Evolutionary conservation across 768 basidiomycete species (phyloP).

Genomic region (Leccinum arenicola): DNA sequence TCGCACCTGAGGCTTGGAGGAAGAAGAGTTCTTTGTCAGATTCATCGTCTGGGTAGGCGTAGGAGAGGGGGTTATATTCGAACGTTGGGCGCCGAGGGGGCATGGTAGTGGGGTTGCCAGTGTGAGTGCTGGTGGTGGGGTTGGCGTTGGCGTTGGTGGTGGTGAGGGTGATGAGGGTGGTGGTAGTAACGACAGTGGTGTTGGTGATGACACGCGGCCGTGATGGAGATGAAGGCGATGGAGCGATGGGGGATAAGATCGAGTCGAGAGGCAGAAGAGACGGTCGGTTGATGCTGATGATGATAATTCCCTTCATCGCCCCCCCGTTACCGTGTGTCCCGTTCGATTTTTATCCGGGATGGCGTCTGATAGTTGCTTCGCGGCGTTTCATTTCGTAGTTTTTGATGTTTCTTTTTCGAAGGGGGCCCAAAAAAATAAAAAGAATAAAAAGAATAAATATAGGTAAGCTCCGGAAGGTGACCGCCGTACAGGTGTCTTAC

Average conservation of each 20-base stretch:
- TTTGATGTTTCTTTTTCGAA: background rate
- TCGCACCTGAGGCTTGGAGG: conserved; percentile 13
- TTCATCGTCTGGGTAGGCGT: conserved; percentile 23
- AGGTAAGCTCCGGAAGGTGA: background rate
- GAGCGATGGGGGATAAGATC: background rate
- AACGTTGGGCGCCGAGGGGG: conserved; percentile 12
- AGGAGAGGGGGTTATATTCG: conserved; percentile 23
- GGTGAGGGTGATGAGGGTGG: background rate
- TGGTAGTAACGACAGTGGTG: background rate
- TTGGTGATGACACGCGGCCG: background rate
- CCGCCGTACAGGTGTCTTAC: background rate
- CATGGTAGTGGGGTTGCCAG: background rate
- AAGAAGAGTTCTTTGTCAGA: conserved; percentile 25
- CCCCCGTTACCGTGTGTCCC: conserved; percentile 2
- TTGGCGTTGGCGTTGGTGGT: background rate
- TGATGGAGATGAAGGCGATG: background rate
- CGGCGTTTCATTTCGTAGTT: conserved; percentile 14
- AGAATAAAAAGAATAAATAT: background rate
- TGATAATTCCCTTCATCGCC: conserved; percentile 3
- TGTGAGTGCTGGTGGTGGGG: background rate
- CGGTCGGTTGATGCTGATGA: background rate
- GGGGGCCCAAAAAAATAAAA: background rate
- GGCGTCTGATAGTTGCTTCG: conserved; percentile 3
- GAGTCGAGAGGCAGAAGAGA: background rate
- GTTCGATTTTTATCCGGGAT: conserved; percentile 9